Evolutionary conservation across 2,329 filamentous ascomycete species (phyloP).

Genomic region (Exophiala xenobiotica): DNA sequence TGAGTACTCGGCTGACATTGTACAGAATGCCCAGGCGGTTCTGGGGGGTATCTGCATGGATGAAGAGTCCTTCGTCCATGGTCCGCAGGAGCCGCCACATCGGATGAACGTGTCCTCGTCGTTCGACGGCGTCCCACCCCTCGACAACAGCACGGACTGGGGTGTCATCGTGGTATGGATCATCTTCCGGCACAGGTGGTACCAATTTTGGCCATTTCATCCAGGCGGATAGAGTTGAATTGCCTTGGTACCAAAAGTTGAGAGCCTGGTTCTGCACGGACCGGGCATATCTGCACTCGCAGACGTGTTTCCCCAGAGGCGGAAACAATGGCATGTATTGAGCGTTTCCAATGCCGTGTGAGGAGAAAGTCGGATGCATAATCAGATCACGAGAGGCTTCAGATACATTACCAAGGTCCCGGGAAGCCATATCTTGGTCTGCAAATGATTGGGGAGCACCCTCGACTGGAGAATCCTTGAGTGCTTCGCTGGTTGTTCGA

Average conservation of each 20-base stretch:
- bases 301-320: not conserved
- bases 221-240: constrained; percentile 1
- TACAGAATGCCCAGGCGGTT: constrained; percentile 7
- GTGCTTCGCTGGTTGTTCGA: no score
- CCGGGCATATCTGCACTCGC: constrained; percentile 7
- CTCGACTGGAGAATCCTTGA: no score
- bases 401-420: not conserved
- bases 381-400: not conserved
- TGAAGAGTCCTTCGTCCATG: constrained; percentile 14
- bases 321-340: not conserved
- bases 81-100: constrained; percentile 11
- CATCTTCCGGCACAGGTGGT: not conserved
- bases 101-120: constrained; percentile 6
- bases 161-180: constrained; percentile 11
- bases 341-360: not conserved
- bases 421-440: not conserved
- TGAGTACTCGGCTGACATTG: constrained; percentile 4
- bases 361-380: not conserved
- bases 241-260: constrained; percentile 9
- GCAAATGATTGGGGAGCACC: no score
- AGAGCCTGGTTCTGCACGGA: not conserved
- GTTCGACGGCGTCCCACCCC: constrained; percentile 15
- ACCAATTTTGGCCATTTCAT: constrained; percentile 11
- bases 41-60: not conserved
- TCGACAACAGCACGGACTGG: constrained; percentile 13